Evolutionary conservation across 306 rosid genomes (phyloP).

Genomic region (Vigna radiata): DNA sequence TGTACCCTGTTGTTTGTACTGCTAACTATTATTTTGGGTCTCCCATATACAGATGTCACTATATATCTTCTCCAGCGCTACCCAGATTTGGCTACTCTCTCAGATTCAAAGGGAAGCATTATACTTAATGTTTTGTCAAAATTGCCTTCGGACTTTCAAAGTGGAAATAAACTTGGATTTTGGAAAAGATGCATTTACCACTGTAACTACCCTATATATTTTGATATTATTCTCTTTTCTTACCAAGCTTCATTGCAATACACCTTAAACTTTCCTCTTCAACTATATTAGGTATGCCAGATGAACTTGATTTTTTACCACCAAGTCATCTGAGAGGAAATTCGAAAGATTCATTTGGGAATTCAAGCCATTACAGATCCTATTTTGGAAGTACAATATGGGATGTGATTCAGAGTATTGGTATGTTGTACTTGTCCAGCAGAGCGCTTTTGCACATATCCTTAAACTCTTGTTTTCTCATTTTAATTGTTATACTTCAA

Average conservation of each 20-base stretch:
- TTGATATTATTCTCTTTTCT: not conserved
- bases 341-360: constrained; percentile 32
- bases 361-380: constrained; percentile 34
- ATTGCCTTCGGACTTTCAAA: constrained; percentile 58
- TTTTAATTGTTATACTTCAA: not conserved
- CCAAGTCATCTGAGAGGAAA: constrained; percentile 36
- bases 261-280: constrained; percentile 13
- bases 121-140: constrained; percentile 55
- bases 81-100: constrained; percentile 49
- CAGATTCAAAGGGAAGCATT: constrained; percentile 50
- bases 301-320: constrained; percentile 40
- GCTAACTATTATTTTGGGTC: constrained; percentile 1
- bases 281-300: constrained; percentile 52
- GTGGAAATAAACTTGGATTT: constrained; percentile 59
- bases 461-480: not conserved
- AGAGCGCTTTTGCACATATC: not conserved
- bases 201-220: constrained; percentile 36
- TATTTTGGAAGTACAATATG: constrained; percentile 35
- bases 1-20: not conserved
- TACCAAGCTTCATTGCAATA: constrained; percentile 39
- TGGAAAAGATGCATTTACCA: constrained; percentile 56
- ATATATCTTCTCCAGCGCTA: constrained; percentile 44
- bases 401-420: constrained; percentile 42
- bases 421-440: constrained; percentile 34
- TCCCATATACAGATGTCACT: constrained; percentile 51